Evolutionary conservation across 257 asterid species (phyloP).

Genomic region (Lantana camara): DNA sequence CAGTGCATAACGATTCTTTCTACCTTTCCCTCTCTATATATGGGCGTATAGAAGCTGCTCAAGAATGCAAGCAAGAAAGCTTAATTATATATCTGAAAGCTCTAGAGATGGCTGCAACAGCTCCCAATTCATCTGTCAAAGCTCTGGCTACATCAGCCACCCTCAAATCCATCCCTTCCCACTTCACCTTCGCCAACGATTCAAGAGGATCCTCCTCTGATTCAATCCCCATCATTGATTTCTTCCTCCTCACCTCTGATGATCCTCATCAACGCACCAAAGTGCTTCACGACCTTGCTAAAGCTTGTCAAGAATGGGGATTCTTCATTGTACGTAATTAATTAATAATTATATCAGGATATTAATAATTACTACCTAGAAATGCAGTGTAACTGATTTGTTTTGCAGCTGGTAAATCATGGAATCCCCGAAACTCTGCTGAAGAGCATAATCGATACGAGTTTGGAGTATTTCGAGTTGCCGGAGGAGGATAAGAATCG

Average conservation of each 20-base stretch:
- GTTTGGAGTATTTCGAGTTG: conserved; percentile 33
- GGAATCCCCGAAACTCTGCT: conserved; percentile 29
- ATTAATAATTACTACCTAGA: too few species aligned
- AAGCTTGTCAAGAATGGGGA: conserved; percentile 52
- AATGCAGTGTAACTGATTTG: neutral
- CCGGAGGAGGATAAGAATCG: conserved; percentile 28
- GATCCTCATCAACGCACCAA: conserved; percentile 31
- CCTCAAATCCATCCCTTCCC: conserved; percentile 31
- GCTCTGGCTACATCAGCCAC: conserved; percentile 18
- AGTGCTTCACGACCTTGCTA: conserved; percentile 33
- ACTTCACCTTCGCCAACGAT: conserved; percentile 19
- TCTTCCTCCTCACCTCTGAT: conserved; percentile 35
- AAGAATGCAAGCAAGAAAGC: too few species aligned
- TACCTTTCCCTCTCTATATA: too few species aligned
- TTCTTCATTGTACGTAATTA: conserved; percentile 17
- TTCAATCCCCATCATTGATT: conserved; percentile 48
- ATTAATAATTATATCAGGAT: too few species aligned
- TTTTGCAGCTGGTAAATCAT: conserved; percentile 28
- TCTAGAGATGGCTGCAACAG: conserved; percentile 22
- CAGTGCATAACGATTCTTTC: too few species aligned
- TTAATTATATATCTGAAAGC: too few species aligned
- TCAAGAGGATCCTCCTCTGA: conserved; percentile 23
- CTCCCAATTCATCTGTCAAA: conserved; percentile 22
- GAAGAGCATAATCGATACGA: conserved; percentile 22
- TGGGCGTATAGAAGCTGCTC: too few species aligned